Conservation (phyloP, 495 filamentous ascomycete species). For the Saxophila tyrrhenica region DNA sequence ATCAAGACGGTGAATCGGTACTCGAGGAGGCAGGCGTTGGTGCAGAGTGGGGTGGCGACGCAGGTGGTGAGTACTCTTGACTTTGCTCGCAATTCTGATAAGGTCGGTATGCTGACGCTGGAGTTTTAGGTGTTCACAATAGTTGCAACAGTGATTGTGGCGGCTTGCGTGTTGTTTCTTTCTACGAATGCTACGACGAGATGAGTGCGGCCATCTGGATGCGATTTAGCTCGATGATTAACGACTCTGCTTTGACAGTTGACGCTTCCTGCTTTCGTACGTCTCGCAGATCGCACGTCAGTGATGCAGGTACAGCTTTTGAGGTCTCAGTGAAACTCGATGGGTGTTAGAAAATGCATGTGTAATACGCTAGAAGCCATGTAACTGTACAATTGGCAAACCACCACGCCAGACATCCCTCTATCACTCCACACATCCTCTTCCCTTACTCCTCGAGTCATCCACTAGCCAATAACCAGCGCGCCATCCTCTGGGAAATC, state of each 20-base stretch:
- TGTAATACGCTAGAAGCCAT: neutral
- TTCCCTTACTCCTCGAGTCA: neutral
- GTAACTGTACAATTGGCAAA: neutral
- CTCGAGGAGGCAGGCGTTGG: constrained; percentile 62
- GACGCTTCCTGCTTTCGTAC: no score
- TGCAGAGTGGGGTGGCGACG: constrained; percentile 91
- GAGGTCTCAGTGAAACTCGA: no score
- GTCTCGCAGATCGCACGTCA: no score
- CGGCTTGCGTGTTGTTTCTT: constrained; percentile 59
- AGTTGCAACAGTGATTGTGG: constrained; percentile 69
- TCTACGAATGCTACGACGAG: constrained; percentile 34
- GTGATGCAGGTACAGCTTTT: no score
- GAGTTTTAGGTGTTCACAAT: constrained; percentile 51
- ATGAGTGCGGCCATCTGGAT: neutral
- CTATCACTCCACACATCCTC: neutral
- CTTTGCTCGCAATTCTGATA: neutral
- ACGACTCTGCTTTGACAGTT: no score
- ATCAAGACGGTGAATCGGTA: constrained; percentile 80
- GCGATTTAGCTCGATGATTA: neutral
- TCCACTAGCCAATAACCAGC: constrained; percentile 33
- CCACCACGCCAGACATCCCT: neutral
- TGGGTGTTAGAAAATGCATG: no score
- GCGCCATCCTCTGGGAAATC: constrained; percentile 37
- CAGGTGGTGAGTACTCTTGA: constrained; percentile 65
- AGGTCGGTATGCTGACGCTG: neutral